phyloP scores from a whole-genome alignment of 192 early-diverging fungal genomes.

The Gonapodya prolifera region DNA sequence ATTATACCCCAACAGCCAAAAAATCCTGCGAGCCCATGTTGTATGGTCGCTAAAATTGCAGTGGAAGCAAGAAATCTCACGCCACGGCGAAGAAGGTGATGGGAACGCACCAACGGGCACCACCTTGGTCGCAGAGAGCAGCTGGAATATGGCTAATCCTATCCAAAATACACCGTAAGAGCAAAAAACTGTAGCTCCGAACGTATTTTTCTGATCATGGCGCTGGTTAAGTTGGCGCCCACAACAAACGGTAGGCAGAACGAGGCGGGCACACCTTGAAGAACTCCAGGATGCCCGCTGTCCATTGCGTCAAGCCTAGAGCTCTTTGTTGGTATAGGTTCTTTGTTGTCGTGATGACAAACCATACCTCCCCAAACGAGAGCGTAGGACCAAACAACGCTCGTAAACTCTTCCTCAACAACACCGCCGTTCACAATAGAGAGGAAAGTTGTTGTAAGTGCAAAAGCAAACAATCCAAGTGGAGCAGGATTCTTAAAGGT shows the following conservation, averaged over 20 bases:
- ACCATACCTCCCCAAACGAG: no score
- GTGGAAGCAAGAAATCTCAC: background rate
- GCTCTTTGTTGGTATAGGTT: no score
- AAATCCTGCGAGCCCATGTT: background rate
- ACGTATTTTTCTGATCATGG: slow-evolving; percentile 45
- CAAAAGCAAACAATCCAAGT: slow-evolving; percentile 45
- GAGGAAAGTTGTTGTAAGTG: slow-evolving; percentile 52
- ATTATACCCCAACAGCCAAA: background rate
- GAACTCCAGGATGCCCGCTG: slow-evolving; percentile 79
- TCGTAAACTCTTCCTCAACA: slow-evolving; percentile 32
- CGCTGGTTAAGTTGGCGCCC: background rate
- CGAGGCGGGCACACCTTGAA: background rate
- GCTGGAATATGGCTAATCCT: background rate
- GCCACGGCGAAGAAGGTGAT: no score
- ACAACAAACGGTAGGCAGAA: no score
- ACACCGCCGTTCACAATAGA: slow-evolving; percentile 58
- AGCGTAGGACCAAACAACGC: slow-evolving; percentile 42
- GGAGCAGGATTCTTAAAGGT: slow-evolving; percentile 51
- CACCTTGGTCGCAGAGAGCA: background rate
- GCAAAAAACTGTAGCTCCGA: slow-evolving; percentile 69
- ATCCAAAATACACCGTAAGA: slow-evolving; percentile 28
- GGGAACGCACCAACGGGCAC: background rate
- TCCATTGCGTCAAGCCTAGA: slow-evolving; percentile 59
- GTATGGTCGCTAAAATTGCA: background rate
- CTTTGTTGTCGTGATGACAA: no score